phyloP scores from a whole-genome alignment of 2,329 filamentous ascomycete genomes.

The Intubia oerlemansii region DNA sequence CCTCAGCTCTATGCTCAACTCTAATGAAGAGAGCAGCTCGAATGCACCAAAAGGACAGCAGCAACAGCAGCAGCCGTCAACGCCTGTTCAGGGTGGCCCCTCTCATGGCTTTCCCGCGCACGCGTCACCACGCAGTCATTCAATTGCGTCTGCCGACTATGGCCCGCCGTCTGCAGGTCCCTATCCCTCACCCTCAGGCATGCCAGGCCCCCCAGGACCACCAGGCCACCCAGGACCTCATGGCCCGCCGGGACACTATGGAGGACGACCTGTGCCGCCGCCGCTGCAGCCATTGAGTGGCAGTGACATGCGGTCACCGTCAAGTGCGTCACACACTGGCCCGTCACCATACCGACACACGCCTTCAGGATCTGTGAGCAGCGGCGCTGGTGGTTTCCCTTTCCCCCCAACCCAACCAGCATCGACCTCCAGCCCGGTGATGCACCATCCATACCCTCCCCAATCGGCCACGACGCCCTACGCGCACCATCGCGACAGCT shows the following conservation, averaged over 20 bases:
- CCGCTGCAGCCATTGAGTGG: slow-evolving; percentile 23
- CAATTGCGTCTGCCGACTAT: slow-evolving; percentile 23
- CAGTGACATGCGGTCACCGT: slow-evolving; percentile 29
- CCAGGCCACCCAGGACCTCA: slow-evolving; percentile 12
- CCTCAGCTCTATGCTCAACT: slow-evolving; percentile 32
- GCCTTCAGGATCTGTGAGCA: slow-evolving; percentile 22
- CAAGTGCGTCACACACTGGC: slow-evolving; percentile 19
- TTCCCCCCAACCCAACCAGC: slow-evolving; percentile 24
- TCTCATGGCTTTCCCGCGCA: slow-evolving; percentile 26
- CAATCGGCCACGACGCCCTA: too few species aligned
- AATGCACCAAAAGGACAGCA: slow-evolving; percentile 10
- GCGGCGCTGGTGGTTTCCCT: slow-evolving; percentile 20
- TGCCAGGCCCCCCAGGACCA: not conserved
- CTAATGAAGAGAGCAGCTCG: slow-evolving; percentile 20
- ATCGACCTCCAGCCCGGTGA: slow-evolving; percentile 23
- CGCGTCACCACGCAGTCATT: slow-evolving; percentile 24
- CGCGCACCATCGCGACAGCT: too few species aligned
- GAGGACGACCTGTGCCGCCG: slow-evolving; percentile 20
- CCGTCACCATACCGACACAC: slow-evolving; percentile 29
- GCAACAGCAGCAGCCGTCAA: slow-evolving; percentile 12
- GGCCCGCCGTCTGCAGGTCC: too few species aligned
- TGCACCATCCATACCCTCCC: slow-evolving; percentile 26
- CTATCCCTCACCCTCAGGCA: slow-evolving; percentile 6
- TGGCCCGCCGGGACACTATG: slow-evolving; percentile 17
- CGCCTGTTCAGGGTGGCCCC: slow-evolving; percentile 19